A percentile compares a stretch with the other conserved stretches of the same genome.
Conservation (phyloP, 2,329 filamentous ascomycete genomes). For the Triangularia setosa region DNA sequence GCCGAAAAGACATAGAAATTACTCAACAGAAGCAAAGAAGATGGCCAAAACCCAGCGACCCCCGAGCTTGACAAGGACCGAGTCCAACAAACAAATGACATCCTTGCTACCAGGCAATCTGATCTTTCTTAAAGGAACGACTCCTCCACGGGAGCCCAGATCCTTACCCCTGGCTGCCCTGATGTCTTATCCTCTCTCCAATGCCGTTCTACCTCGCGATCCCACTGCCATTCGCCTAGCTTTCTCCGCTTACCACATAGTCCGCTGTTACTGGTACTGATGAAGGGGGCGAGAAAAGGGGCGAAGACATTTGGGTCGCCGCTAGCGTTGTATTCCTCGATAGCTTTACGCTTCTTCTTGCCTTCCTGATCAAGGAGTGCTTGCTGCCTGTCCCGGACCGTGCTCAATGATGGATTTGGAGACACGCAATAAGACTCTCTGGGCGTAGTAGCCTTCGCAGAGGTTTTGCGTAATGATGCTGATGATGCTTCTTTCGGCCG, state of each 20-base stretch:
- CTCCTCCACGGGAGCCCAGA: conserved; percentile 2
- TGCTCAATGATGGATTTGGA: neutral
- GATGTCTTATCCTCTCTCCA: conserved; percentile 4
- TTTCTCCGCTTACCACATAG: neutral
- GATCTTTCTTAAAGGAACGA: neutral
- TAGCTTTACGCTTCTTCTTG: neutral
- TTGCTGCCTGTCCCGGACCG: neutral
- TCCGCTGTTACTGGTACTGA: neutral
- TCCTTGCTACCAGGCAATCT: too few relatives aligned
- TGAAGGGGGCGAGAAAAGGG: neutral
- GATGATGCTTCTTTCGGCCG: too few relatives aligned
- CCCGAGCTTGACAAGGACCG: too few relatives aligned
- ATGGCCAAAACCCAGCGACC: too few relatives aligned
- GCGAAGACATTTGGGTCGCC: neutral
- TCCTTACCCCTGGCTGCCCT: neutral
- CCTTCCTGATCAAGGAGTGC: neutral
- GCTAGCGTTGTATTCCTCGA: neutral
- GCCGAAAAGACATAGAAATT: too few relatives aligned
- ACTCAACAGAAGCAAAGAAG: too few relatives aligned
- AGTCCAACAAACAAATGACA: too few relatives aligned
- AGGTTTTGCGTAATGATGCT: too few relatives aligned
- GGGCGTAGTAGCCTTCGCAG: neutral
- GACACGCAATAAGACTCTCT: too few relatives aligned
- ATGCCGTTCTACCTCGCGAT: neutral
- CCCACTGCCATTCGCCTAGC: conserved; percentile 3